Evolutionary conservation across 345 rosid genomes (phyloP).

Genomic region (Eucalyptus sp.): DNA sequence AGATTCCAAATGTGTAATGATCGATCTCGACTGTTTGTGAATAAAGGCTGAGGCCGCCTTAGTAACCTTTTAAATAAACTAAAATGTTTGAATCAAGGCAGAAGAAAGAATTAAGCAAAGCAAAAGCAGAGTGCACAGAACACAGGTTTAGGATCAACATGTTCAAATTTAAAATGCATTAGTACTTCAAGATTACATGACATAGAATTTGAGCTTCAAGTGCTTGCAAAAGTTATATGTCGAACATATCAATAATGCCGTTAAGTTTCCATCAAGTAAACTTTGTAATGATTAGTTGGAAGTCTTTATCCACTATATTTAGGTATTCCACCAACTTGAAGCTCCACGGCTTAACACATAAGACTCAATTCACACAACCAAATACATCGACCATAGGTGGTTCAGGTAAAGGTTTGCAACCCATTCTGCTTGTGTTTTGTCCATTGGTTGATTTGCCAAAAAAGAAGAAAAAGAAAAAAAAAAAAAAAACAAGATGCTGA

Average conservation of each 20-base stretch:
- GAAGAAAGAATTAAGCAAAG: too few relatives aligned
- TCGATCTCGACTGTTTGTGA: too few relatives aligned
- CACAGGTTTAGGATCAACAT: too few relatives aligned
- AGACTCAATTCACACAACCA: background rate
- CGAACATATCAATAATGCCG: background rate
- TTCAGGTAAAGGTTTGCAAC: background rate
- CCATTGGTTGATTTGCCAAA: background rate
- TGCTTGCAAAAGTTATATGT: background rate
- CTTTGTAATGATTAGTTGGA: background rate
- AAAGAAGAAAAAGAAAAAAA: background rate
- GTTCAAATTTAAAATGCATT: too few relatives aligned
- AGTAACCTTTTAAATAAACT: too few relatives aligned
- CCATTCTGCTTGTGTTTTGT: background rate
- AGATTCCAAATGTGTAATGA: too few relatives aligned
- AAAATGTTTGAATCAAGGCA: too few relatives aligned
- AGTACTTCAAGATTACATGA: background rate
- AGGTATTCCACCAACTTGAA: background rate
- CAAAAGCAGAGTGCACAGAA: too few relatives aligned
- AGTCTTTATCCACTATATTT: background rate
- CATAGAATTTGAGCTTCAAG: background rate
- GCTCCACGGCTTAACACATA: background rate
- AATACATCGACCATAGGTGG: background rate
- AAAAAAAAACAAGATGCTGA: background rate
- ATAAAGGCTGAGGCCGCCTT: too few relatives aligned
- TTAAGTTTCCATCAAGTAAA: background rate